Evolutionary conservation across 345 rosid species (phyloP), one percentile per base, ranked within the genome.

Genomic region (Heritiera fomes): DNA sequence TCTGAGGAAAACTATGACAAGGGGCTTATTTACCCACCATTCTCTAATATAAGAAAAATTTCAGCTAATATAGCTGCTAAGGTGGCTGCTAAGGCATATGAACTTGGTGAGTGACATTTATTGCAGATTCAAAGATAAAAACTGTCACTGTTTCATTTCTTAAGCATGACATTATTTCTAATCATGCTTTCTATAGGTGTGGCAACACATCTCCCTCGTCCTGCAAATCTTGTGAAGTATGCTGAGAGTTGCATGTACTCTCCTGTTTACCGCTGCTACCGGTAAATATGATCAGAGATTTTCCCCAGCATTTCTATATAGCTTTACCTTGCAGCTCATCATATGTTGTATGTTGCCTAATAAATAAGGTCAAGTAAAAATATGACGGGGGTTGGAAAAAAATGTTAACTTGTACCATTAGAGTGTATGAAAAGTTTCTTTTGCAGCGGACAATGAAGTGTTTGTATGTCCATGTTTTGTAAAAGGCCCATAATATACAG

Each of bases 221-320:
- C 99, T 0, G 83, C 78, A 76, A 81, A 94, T 78, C 93, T 95
- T 47, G 87, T 90, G 47, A 84, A 90, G 87, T 87, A 83, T 83
- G 99, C 98, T 0, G 97, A 95, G 90, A 92, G 97, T 80, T 92
- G 98, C 93, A 93, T 95, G 98, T 95, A 95, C 85, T 88, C 93
- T 82, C 97, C 95, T 17, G 17, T 88, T 65, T 93, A 95, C 85
- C 82, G 97, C 68, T 84, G 50, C 79, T 95, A 85, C 75, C 91
- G 98, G 45, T 95, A 80, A 87, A 75, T 62, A 73, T 61, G 34
- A 4, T 46, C 0, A 8, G 45, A 17, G 64, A 7, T 18, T 6
- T 9, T 55, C 45, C 18, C 20, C 13, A 38, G 11, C 68, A 30
- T 6, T 55, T 11, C 4, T 53, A 40, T 74, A 41, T 58, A 30